phyloP scores from a whole-genome alignment of 169 alveolate species.

The Cryptosporidium meleagridis region DNA sequence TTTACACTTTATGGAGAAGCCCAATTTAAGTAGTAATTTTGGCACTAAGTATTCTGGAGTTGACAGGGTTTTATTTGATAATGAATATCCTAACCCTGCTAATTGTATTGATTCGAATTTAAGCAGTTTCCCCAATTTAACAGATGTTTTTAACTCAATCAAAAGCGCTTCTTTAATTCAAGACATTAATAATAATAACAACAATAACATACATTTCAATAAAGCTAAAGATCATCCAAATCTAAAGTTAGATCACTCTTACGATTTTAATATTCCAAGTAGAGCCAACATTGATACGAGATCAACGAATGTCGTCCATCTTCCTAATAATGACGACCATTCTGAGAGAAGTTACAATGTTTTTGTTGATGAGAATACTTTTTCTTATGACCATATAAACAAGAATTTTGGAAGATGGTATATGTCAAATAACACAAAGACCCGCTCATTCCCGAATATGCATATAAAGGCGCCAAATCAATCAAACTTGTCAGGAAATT shows the following conservation, averaged over 20 bases:
- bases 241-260: background rate
- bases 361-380: background rate
- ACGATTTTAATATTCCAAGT: background rate
- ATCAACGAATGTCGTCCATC: slow-evolving; percentile 16
- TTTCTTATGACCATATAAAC: background rate
- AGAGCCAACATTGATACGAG: background rate
- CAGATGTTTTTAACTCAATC: background rate
- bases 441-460: background rate
- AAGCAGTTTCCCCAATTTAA: background rate
- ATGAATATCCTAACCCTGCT: slow-evolving; percentile 2
- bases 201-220: background rate
- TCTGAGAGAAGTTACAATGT: background rate
- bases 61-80: background rate
- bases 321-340: slow-evolving; percentile 10
- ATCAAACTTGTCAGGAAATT: background rate
- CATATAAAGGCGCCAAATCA: background rate
- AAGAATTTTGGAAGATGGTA: background rate
- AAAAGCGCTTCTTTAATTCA: background rate
- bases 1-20: background rate
- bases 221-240: background rate
- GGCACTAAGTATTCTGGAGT: background rate
- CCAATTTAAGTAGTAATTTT: background rate
- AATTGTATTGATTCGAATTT: background rate
- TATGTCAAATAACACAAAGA: background rate
- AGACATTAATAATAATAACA: background rate